Percentiles rank a stretch among this genome's conserved stretches.
Evolutionary conservation across 1,284 basidiomycete species (phyloP).

Genomic region (Leccinum angustisporum): DNA sequence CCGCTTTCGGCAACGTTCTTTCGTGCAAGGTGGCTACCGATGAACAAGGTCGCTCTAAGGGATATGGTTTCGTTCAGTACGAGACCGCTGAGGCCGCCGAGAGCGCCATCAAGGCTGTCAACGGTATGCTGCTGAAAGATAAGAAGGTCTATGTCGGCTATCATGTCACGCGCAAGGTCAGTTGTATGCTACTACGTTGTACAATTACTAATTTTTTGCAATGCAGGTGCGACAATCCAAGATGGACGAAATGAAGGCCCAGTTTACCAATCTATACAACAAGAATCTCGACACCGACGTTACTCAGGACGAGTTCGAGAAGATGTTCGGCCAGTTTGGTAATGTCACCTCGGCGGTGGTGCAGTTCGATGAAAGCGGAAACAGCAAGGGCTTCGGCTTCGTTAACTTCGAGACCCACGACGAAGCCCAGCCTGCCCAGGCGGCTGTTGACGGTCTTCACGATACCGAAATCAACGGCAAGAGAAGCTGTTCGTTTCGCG

Average conservation of each 20-base stretch:
- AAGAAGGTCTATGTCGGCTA: conserved; percentile 99
- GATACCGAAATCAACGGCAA: conserved; percentile 86
- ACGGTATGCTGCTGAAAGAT: conserved; percentile 99
- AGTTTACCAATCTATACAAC: conserved; percentile 98
- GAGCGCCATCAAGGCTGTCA: conserved; percentile 96
- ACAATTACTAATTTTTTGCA: not conserved
- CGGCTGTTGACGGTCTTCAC: conserved; percentile 89
- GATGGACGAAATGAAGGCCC: conserved; percentile 94
- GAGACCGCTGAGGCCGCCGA: conserved; percentile 97
- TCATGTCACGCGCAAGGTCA: conserved; percentile 94
- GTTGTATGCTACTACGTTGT: conserved; percentile 22
- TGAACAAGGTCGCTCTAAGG: conserved; percentile 89
- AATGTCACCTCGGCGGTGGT: conserved; percentile 88
- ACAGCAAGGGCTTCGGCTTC: conserved; percentile 96
- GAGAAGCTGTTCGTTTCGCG: conserved; percentile 94
- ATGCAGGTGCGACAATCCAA: conserved; percentile 91
- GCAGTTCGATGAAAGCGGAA: conserved; percentile 83
- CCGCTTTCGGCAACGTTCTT: conserved; percentile 97
- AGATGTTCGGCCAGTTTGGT: conserved; percentile 82
- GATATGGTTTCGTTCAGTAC: conserved; percentile 99
- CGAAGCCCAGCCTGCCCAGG: conserved; percentile 84
- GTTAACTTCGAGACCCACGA: conserved; percentile 97
- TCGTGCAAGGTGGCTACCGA: conserved; percentile 99
- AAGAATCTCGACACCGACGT: conserved; percentile 94
- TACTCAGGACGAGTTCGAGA: conserved; percentile 85